Percentiles rank a stretch among this genome's conserved stretches.
Conservation (phyloP, 495 filamentous ascomycete species). For the Penicillium simplicissimum region DNA sequence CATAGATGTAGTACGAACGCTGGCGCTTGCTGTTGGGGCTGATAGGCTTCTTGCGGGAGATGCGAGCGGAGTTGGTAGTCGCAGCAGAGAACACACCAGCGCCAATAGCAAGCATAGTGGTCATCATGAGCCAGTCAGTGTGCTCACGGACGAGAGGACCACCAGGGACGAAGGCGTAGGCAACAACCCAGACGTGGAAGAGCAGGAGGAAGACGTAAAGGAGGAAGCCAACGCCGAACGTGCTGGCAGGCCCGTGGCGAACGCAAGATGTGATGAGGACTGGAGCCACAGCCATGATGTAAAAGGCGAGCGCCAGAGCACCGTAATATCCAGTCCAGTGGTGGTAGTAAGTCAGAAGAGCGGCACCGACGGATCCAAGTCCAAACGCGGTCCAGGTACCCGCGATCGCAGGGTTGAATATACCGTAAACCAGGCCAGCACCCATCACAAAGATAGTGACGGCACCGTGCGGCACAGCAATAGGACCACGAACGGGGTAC, state of each 20-base stretch:
- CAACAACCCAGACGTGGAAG: conserved; percentile 97
- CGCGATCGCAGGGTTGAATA: conserved; percentile 68
- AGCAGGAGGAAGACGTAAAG: conserved; percentile 89
- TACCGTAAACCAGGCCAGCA: conserved; percentile 73
- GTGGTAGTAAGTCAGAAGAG: conserved; percentile 72
- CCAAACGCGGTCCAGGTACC: conserved; percentile 82
- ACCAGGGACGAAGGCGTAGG: conserved; percentile 98
- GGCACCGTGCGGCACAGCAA: conserved; percentile 85
- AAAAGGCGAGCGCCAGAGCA: conserved; percentile 70
- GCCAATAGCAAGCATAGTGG: conserved; percentile 81
- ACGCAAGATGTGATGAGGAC: conserved; percentile 75
- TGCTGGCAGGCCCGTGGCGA: conserved; percentile 68
- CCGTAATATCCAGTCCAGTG: conserved; percentile 94
- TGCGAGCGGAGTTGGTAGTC: conserved; percentile 47
- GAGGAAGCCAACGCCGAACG: conserved; percentile 85
- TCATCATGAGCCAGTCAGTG: conserved; percentile 91
- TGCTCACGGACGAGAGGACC: conserved; percentile 90
- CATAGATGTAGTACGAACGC: conserved; percentile 71
- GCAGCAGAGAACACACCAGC: conserved; percentile 79
- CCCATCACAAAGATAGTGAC: conserved; percentile 86
- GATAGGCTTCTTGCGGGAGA: conserved; percentile 49
- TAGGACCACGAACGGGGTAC: conserved; percentile 85
- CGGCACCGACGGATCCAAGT: conserved; percentile 74
- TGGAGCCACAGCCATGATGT: conserved; percentile 78
- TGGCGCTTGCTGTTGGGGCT: conserved; percentile 55